Base-by-base conservation (phyloP, 2,329 filamentous ascomycete species). In the Ophiostoma montium region DNA sequence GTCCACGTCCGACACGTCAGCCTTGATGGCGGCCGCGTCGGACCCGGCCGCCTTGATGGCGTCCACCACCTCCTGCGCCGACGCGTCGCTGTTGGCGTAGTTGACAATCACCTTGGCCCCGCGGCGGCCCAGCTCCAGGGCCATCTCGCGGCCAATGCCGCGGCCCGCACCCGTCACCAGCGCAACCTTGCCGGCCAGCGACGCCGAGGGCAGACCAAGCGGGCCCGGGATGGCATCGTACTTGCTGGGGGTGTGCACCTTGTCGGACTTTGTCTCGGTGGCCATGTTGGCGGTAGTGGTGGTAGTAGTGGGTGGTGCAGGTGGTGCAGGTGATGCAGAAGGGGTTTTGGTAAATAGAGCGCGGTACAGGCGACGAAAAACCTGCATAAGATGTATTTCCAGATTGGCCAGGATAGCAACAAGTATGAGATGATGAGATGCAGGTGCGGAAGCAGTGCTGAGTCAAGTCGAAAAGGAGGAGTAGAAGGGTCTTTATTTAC, bases 91-190 rank as follows among this genome's bases (percentile, higher is more conserved):
- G 54, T 56, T 56, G 49, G 57, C 57, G 52, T 60, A 70, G 54
- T 56, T 57, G 49, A 55, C 50, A 35, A 60, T 52, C 27, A 74
- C 70, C 41, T 59, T 60, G 42, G 59, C 60, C 23, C 60, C 60
- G 30, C 52, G 54, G 2, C 57, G 55, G 21, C 58, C 60, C 2
- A 62, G 58, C 52, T 61, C 56, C 1, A 79, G 75, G 8, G 75
- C 75, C 19, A 81, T 69, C 54, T 77, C 74, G 12, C 77, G 74
- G n/a, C 75, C 76, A 43, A 80, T 73, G 57, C 82, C 80, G 6
- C 80, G 71, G 30, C 68, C 60, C 4, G 61, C 57, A 9, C 61
- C 61, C 3, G 61, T 63, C 9, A 63, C 60, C 1, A 63, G 54
- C 11, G 61, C 61, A 0, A 58, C 54, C 50, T 58, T 58, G 32